These are phyloP conservation scores for Straminergon stramineum DNA, from an alignment of 225 moss, liverwort and hornwort species.

Conservation along the genomic window DNA sequence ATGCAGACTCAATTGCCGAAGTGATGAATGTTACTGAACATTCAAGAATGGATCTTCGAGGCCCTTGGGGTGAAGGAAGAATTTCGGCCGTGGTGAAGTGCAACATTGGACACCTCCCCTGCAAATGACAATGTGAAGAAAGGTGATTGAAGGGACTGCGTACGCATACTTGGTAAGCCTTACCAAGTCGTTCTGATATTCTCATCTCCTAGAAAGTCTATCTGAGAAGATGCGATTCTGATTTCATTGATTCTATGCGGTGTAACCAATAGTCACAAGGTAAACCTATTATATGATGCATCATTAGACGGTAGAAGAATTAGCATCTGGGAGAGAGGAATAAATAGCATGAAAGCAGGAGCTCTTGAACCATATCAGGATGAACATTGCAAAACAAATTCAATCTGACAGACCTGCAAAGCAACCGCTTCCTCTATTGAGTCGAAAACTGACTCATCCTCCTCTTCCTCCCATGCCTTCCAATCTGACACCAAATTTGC, in stretches of 20 bases:
- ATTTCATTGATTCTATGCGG: neutral
- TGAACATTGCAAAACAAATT: neutral
- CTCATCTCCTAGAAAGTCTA: neutral
- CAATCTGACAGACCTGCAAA: constrained; percentile 34
- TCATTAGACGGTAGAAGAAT: neutral
- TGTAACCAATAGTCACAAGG: neutral
- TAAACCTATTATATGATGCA: neutral
- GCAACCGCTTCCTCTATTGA: constrained; percentile 69
- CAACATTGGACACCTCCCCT: constrained; percentile 76
- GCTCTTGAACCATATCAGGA: neutral
- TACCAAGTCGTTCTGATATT: neutral
- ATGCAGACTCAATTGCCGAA: constrained; percentile 63
- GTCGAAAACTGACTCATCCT: constrained; percentile 77
- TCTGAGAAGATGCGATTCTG: neutral
- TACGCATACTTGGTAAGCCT: neutral
- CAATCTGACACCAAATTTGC: constrained; percentile 75
- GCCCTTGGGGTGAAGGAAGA: constrained; percentile 25
- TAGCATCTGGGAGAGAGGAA: neutral
- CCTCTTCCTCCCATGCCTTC: constrained; percentile 77
- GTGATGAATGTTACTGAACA: constrained; percentile 61
- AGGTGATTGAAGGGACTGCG: neutral
- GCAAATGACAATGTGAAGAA: neutral
- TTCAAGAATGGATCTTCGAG: constrained; percentile 59
- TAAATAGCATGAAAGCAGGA: neutral
- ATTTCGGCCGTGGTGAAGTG: constrained; percentile 53